Base-by-base conservation (phyloP, 1,139 yeast genomes). In the Sugiyamaella xylanicola region DNA sequence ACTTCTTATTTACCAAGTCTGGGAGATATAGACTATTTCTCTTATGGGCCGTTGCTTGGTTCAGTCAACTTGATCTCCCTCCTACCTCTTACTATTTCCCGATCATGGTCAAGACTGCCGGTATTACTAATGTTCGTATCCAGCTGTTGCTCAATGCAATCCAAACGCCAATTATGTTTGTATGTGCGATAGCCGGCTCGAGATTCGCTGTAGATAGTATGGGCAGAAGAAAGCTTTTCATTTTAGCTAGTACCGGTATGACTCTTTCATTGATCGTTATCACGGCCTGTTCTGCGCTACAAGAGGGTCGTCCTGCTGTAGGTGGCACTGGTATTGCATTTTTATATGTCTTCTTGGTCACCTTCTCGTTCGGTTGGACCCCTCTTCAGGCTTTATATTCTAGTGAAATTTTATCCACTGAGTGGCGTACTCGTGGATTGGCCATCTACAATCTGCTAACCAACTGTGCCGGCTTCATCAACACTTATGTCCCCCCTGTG, bases 231-330 rank as follows among this genome's bases (percentile, higher is more conserved):
- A 51, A 48, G 32, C 47, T 56, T 20, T 44, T 59, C 20, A 47
- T 59, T n/a, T 22, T 44, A 13, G 54, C 59, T 4, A 59, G 56
- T 17, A n/a, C 54, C 4, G 56, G 56, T 7, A 56, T 57, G 58
- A 43, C 51, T n/a, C 9, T 48, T 19, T 54, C 57, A 17, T 59
- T 63, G 55, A 41, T 56, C 13, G 60, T 56, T 21, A 52, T 62
- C 13, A 59, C 59, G 9, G 60, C 53, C 22, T 58, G 61, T 8
- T 40, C 57, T 7, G 56, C 56, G 4, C 11, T 19, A 4, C 56
- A 54, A 36, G 56, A 21, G 8, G 56, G 56, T 5, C 56, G 43
- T 19, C 48, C 49, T 7, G 54, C 57, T 2, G 25, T 54, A 5
- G 57, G 54, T 9, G 48, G 46, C 11, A 44, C 51, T 25, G 57